These are phyloP conservation scores for Astraeus odoratus DNA, from an alignment of 768 basidiomycete species.

Conservation along the genomic window DNA sequence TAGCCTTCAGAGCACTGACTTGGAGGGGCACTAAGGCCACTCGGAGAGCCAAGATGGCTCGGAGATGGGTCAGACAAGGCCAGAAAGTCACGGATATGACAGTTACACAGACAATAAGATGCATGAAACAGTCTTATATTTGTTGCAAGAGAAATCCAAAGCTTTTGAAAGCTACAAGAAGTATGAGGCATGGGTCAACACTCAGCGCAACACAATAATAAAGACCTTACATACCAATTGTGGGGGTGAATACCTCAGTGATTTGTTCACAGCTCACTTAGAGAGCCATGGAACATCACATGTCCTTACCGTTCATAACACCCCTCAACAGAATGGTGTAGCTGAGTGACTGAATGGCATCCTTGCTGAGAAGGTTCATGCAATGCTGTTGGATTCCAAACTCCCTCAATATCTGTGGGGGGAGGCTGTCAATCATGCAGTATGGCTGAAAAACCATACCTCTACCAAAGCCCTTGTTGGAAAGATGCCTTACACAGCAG, in stretches of 20 bases:
- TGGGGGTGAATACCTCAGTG: conserved; percentile 24
- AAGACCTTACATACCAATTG: conserved; percentile 12
- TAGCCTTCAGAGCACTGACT: too few relatives aligned
- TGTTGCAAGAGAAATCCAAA: neutral
- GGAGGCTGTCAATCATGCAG: conserved; percentile 17
- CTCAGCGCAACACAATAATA: conserved; percentile 1
- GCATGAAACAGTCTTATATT: neutral
- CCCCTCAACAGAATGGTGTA: conserved; percentile 36
- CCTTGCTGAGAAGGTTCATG: conserved; percentile 23
- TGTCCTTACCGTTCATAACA: conserved; percentile 19
- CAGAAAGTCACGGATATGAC: conserved; percentile 10
- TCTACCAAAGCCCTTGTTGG: conserved; percentile 16
- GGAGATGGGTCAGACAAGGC: too few relatives aligned
- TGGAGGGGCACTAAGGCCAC: too few relatives aligned
- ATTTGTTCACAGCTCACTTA: conserved; percentile 16
- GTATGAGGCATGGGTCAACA: conserved; percentile 8
- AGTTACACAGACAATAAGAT: conserved; percentile 19
- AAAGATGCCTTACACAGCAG: conserved; percentile 17
- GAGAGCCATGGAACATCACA: conserved; percentile 13
- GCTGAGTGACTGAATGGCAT: conserved; percentile 31
- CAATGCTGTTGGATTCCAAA: conserved; percentile 22
- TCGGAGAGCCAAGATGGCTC: too few relatives aligned
- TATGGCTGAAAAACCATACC: conserved; percentile 23
- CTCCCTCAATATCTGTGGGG: too few relatives aligned
- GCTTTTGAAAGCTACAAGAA: neutral